Evolutionary conservation across 2,329 filamentous ascomycete genomes (phyloP).

Genomic region (Periconia digitata): DNA sequence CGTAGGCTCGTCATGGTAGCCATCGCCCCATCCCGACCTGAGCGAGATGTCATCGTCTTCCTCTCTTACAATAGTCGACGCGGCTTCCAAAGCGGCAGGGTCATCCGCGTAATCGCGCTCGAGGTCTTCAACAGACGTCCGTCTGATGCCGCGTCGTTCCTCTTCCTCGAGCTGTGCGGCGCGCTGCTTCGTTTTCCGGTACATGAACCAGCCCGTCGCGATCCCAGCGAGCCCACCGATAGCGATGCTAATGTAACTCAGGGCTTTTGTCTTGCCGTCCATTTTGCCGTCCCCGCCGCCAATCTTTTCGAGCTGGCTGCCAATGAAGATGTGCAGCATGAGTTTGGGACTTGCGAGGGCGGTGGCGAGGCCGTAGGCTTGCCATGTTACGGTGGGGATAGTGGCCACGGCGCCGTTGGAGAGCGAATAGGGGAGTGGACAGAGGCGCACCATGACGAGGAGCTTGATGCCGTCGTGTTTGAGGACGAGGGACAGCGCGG

Average conservation of each 20-base stretch:
- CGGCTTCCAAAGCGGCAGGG: constrained; percentile 45
- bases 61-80: constrained; percentile 45
- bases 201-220: constrained; percentile 81
- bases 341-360: constrained; percentile 82
- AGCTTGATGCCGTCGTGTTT: constrained; percentile 89
- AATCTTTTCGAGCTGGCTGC: constrained; percentile 76
- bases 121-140: constrained; percentile 37
- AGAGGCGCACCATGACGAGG: constrained; percentile 87
- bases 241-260: constrained; percentile 83
- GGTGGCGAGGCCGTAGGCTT: constrained; percentile 78
- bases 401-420: constrained; percentile 94
- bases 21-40: constrained; percentile 49
- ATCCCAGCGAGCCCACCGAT: constrained; percentile 72
- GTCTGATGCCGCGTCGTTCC: constrained; percentile 42
- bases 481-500: constrained; percentile 83
- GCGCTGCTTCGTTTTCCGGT: constrained; percentile 59
- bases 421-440: constrained; percentile 87
- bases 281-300: constrained; percentile 84
- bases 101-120: constrained; percentile 49
- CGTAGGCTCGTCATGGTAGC: constrained; percentile 47
- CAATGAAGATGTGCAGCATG: constrained; percentile 90
- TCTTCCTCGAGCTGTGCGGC: constrained; percentile 53
- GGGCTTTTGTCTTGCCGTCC: constrained; percentile 72
- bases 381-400: constrained; percentile 80
- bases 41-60: constrained; percentile 56